Base-by-base conservation (phyloP, 148 eudicot genomes). In the Arbutus unedo region DNA sequence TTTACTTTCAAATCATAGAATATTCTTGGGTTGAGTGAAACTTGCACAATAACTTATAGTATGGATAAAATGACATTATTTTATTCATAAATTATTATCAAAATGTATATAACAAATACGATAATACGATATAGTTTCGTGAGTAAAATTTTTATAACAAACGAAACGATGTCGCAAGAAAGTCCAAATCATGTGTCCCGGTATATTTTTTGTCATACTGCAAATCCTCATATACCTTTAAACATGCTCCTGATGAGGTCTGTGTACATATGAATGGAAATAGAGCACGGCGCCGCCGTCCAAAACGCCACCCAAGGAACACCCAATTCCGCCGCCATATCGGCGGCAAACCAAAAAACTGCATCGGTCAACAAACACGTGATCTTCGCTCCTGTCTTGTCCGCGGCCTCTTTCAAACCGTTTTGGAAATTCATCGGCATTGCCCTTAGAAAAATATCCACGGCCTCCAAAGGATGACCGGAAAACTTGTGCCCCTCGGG, bases 341-440 rank as follows among this genome's bases (percentile, higher is more conserved):
- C 91, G 13, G 84, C 60, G n/a, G 86, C 84, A 80, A 87, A 90
- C 92, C 94, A 89, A 31, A 90, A 81, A n/a, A 90, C 89, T 0
- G 93, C 90, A 56, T 91, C 94, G 0, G 80, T 80, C 31, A 91
- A 44, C 16, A 91, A 81, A 68, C 89, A 89, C 16, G 72, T 79
- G 5, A 91, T 79, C 43, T 77, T 67, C 77, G 44, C n/a, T 10
- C 93, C 94, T 9, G 73, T 80, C 10, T 86, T 84, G 19, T 13
- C 74, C 85, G 83, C 94, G 2, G 81, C 91, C 49, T 67, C 87
- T 3, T 51, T 78, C 67, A 91, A 53, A 1, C 81, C 87, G 45
- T 25, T 64, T 57, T 83, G 79, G 9, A 82, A 76, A 6, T 68
- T 82, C 6, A 31, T 80, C 2, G 87, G 87, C n/a, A 87, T 84